Evolutionary conservation across 1,139 yeast genomes (phyloP).

Genomic region (Neolecta irregularis): DNA sequence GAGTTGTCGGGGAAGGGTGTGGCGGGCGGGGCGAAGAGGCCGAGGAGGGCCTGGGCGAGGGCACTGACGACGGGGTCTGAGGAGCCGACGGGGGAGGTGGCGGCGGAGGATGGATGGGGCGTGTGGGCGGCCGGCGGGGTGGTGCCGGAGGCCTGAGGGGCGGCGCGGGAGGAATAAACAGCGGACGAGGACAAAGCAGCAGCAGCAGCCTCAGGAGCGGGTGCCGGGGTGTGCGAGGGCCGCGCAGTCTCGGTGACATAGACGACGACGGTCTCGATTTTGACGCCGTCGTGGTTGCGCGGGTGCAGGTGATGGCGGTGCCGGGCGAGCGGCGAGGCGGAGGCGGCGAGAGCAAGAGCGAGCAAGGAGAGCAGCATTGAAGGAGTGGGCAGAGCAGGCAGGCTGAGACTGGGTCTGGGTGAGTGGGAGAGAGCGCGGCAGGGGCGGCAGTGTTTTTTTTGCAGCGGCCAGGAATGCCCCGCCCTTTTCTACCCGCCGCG

Average conservation of each 20-base stretch:
- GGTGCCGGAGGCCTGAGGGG: slow-evolving; percentile 15
- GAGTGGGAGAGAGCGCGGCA: too few species aligned
- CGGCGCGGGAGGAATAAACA: slow-evolving; percentile 2
- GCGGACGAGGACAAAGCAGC: slow-evolving; percentile 15
- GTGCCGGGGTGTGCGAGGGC: slow-evolving; percentile 17
- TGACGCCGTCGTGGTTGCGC: slow-evolving; percentile 66
- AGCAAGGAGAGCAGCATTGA: too few species aligned
- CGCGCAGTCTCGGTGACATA: slow-evolving; percentile 29
- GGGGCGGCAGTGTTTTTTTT: too few species aligned
- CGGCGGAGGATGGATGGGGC: slow-evolving; percentile 18
- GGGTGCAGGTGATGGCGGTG: slow-evolving; percentile 26
- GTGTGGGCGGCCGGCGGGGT: slow-evolving; percentile 16
- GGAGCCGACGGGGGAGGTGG: slow-evolving; percentile 21
- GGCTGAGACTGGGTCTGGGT: too few species aligned
- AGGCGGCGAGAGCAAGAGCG: too few species aligned
- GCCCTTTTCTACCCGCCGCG: too few species aligned
- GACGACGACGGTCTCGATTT: slow-evolving; percentile 65
- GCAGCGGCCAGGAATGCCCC: too few species aligned
- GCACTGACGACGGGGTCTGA: too few species aligned
- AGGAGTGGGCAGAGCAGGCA: too few species aligned
- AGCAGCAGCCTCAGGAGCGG: slow-evolving; percentile 18
- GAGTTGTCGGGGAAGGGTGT: slow-evolving; percentile 65
- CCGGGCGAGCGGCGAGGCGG: too few species aligned
- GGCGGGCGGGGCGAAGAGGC: slow-evolving; percentile 38
- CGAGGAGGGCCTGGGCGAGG: slow-evolving; percentile 49